Percentiles rank a stretch among this genome's conserved stretches.
phyloP scores from a whole-genome alignment of 108 stramenopile genomes.

The Nitzschia palea region DNA sequence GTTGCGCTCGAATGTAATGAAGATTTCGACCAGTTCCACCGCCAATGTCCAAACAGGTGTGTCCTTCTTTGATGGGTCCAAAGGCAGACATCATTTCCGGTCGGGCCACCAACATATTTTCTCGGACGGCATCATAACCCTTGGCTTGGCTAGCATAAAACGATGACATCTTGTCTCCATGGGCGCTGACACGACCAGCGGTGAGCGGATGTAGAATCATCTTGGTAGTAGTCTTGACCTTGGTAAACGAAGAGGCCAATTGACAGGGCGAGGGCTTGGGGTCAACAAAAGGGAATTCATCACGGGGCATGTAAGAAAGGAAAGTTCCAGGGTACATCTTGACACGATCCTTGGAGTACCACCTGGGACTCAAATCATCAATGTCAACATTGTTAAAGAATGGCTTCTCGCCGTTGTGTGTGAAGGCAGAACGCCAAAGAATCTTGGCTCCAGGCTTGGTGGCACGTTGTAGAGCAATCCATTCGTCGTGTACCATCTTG shows the following conservation, averaged over 20 bases:
- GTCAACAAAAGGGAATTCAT: slow-evolving; percentile 56
- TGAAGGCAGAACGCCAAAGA: slow-evolving; percentile 65
- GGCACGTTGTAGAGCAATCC: slow-evolving; percentile 62
- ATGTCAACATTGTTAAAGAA: slow-evolving; percentile 62
- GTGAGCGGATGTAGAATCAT: slow-evolving; percentile 65
- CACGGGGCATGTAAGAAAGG: slow-evolving; percentile 47
- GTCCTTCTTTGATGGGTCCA: slow-evolving; percentile 54
- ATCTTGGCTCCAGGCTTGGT: slow-evolving; percentile 54
- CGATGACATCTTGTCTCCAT: slow-evolving; percentile 62
- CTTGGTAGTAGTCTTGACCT: slow-evolving; percentile 55
- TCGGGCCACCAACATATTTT: slow-evolving; percentile 56
- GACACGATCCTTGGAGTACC: slow-evolving; percentile 64
- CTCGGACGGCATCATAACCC: slow-evolving; percentile 64
- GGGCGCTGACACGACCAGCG: slow-evolving; percentile 44
- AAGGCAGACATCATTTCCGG: slow-evolving; percentile 64
- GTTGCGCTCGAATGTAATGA: slow-evolving; percentile 54
- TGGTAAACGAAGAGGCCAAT: slow-evolving; percentile 38
- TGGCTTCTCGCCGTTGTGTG: slow-evolving; percentile 60
- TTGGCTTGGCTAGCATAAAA: slow-evolving; percentile 60
- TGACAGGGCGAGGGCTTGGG: slow-evolving; percentile 54
- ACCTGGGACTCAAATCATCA: slow-evolving; percentile 50
- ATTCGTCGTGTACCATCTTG: slow-evolving; percentile 54
- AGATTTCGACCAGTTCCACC: slow-evolving; percentile 63
- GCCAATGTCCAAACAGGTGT: slow-evolving; percentile 60
- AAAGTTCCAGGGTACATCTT: slow-evolving; percentile 69